Percentiles rank a stretch among this genome's conserved stretches.
These are phyloP conservation scores for Aureobasidium sp. DNA, from an alignment of 2,329 filamentous ascomycete species.

Conservation along the genomic window DNA sequence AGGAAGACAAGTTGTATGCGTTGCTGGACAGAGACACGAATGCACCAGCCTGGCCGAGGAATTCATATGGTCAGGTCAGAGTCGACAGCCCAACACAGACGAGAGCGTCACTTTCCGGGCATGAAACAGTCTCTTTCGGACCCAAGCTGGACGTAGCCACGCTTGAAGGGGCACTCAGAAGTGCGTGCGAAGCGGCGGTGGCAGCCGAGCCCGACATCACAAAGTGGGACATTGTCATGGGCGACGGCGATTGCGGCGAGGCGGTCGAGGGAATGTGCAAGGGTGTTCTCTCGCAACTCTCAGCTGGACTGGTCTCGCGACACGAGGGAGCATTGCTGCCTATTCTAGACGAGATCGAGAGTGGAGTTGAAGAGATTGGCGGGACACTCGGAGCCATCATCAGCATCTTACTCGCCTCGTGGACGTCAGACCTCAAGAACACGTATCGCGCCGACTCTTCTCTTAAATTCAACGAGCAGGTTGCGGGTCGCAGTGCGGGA, in stretches of 20 bases:
- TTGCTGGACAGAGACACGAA: constrained; percentile 43
- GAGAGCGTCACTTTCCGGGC: background rate
- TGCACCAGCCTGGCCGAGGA: constrained; percentile 44
- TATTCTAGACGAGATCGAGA: constrained; percentile 25
- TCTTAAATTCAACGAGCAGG: constrained; percentile 18
- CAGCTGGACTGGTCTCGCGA: constrained; percentile 10
- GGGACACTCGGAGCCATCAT: constrained; percentile 30
- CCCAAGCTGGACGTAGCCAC: constrained; percentile 17
- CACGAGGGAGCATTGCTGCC: constrained; percentile 23
- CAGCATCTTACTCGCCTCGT: constrained; percentile 26
- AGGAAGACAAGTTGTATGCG: constrained; percentile 33
- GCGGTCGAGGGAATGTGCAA: constrained; percentile 33
- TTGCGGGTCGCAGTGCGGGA: constrained; percentile 23
- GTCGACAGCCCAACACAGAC: background rate
- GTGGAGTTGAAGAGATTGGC: constrained; percentile 28
- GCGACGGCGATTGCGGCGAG: constrained; percentile 59
- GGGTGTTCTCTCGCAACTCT: constrained; percentile 23
- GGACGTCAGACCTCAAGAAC: constrained; percentile 30
- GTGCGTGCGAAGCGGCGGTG: constrained; percentile 40
- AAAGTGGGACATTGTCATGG: constrained; percentile 54
- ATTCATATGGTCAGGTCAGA: constrained; percentile 26
- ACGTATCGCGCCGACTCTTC: constrained; percentile 21
- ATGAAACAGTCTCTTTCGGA: constrained; percentile 13
- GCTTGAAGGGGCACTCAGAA: constrained; percentile 32
- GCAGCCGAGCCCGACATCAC: constrained; percentile 55